Evolutionary conservation across 352 stramenopile species (phyloP).

Genomic region (Phytophthora chlamydospora): DNA sequence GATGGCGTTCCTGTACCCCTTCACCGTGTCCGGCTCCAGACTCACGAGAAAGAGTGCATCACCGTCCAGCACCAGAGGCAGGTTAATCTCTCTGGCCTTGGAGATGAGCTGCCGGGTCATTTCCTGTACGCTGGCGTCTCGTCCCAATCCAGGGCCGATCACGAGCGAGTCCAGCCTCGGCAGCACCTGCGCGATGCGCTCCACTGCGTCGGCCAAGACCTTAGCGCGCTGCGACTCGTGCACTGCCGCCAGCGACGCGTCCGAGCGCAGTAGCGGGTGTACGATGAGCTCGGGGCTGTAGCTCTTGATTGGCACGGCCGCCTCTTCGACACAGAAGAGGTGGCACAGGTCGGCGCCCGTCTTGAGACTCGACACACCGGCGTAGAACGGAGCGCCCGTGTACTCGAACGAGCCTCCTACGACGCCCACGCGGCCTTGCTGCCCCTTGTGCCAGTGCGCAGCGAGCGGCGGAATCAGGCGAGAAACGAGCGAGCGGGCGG

Average conservation of each 20-base stretch:
- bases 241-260: constrained; percentile 30
- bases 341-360: constrained; percentile 95
- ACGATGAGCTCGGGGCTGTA: constrained; percentile 98
- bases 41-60: constrained; percentile 94
- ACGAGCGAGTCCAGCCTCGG: constrained; percentile 79
- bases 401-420: constrained; percentile 97
- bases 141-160: constrained; percentile 94
- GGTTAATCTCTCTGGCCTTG: constrained; percentile 57
- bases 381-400: constrained; percentile 98
- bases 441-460: constrained; percentile 70
- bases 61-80: constrained; percentile 95
- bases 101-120: constrained; percentile 73
- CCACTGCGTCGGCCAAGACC: constrained; percentile 39
- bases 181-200: constrained; percentile 65
- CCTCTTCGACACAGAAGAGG: constrained; percentile 95
- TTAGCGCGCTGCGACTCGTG: constrained; percentile 29
- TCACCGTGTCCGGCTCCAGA: constrained; percentile 65
- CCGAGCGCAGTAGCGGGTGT: constrained; percentile 76
- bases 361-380: constrained; percentile 93
- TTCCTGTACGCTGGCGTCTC: constrained; percentile 89
- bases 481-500: constrained; percentile 32
- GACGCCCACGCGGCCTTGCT: constrained; percentile 91
- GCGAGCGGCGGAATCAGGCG: constrained; percentile 74
- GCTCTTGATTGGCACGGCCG: constrained; percentile 96
- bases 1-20: constrained; percentile 76